phyloP scores from a whole-genome alignment of 2,329 filamentous ascomycete genomes.

The Penicillium crustosum region DNA sequence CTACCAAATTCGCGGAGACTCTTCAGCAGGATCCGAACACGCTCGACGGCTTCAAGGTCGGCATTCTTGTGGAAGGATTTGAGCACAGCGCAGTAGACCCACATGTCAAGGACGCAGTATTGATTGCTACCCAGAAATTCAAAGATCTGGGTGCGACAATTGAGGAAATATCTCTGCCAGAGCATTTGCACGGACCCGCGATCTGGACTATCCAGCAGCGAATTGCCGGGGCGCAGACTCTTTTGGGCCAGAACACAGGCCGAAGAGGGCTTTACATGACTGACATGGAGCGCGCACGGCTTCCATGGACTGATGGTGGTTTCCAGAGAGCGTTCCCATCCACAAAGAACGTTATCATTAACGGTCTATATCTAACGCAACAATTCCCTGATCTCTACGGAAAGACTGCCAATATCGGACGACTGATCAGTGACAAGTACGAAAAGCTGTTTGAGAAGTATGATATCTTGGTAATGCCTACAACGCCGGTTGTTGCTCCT shows the following conservation, averaged over 20 bases:
- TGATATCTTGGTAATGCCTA: constrained; percentile 46
- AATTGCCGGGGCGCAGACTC: constrained; percentile 47
- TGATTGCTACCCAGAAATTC: constrained; percentile 45
- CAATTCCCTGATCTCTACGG: constrained; percentile 43
- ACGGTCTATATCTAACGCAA: constrained; percentile 42
- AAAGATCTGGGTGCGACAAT: constrained; percentile 51
- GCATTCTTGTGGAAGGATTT: constrained; percentile 50
- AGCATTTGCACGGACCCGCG: constrained; percentile 46
- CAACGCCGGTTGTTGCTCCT: constrained; percentile 30
- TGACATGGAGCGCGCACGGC: constrained; percentile 52
- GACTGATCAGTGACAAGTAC: constrained; percentile 42
- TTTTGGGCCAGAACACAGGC: constrained; percentile 47
- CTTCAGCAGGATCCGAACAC: constrained; percentile 8
- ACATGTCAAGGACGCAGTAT: constrained; percentile 44
- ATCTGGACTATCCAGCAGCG: constrained; percentile 49
- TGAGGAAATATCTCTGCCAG: constrained; percentile 53
- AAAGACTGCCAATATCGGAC: constrained; percentile 44
- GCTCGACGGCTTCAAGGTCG: constrained; percentile 36
- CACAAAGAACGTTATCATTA: constrained; percentile 47
- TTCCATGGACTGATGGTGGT: constrained; percentile 49
- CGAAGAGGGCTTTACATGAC: constrained; percentile 52
- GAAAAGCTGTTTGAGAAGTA: constrained; percentile 41
- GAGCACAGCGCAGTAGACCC: constrained; percentile 41
- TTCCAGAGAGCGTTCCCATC: constrained; percentile 51
- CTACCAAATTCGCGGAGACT: constrained; percentile 19